Evolutionary conservation across 2,329 filamentous ascomycete species (phyloP), one percentile per base, ranked within the genome.

Genomic region (Nothophaeocryptopus gaeumannii): DNA sequence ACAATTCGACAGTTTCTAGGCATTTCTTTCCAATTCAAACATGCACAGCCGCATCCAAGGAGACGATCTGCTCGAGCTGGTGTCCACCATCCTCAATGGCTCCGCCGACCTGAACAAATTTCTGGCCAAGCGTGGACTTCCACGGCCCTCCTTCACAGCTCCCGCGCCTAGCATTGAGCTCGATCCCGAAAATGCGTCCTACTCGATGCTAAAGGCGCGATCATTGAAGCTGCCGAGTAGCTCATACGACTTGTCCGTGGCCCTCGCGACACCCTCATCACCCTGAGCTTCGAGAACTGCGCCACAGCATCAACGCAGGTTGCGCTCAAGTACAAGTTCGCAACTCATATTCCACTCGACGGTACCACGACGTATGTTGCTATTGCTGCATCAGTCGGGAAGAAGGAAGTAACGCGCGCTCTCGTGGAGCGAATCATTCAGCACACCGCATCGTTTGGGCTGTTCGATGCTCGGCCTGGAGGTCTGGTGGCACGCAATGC

Each of bases 341-440:
- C 39, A 10, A 42, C n/a, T 16, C 39, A 42, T 13, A 33, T 42
- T 33, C 39, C 39, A 11, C 30, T 42, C 29, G 14, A 42, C 5
- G 39, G 39, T 5, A 42, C 39, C 12, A 42, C 39, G 14, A 42
- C 39, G 13, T 42, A 42, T 10, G n/a, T 13, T 14, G 39, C 39
- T 11, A 42, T 42, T 9, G 13, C 39, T 32, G 29, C 32, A 32
- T 31, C 39, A 16, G 30, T 42, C 9, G 30, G 13, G 9, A 29
- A 42, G 26, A 26, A 26, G 20, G 41, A 36, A 13, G 47, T 56
- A 8, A 51, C 50, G 9, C 41, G 40, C 12, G 41, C 47, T 20
- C 49, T 53, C 5, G 45, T 56, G 16, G 54, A 56, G 45, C 50
- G 54, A 2, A 51, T 54, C n/a, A 16, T 57, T 9, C 52, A 57